Evolutionary conservation across 83 land plant genomes (phyloP), one percentile per base, ranked within the genome.

Genomic region (Picea mariana): DNA sequence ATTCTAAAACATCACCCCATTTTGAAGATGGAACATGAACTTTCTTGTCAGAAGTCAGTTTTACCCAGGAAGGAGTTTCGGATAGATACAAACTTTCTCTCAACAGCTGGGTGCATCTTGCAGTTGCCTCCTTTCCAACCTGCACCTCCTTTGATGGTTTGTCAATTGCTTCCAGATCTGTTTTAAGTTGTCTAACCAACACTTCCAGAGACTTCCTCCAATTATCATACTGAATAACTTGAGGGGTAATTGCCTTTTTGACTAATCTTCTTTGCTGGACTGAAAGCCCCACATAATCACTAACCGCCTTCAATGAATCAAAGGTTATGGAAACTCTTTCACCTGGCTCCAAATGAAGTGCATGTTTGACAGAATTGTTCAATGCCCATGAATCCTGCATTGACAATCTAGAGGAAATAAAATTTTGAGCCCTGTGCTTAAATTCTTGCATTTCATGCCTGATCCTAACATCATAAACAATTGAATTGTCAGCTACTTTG

Each of bases 1-100:
- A 71, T 71, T 71, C 52, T 71, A 71, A 71, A 42, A 71, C 23
- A 40, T 71, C 75, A 7, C 75, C 75, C 75, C 75, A 71, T 71
- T 71, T 71, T 1, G 24, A 16, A 18, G 16, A 42, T 71, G 75
- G 75, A 16, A 34, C 40, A 71, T 71, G 49, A 17, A 71, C 40
- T 20, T 71, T 71, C 49, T 71, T 40, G 9, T 40, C 20, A 18
- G 75, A 71, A 71, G 9, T 1, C 8, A 38, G 52, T 42, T 40
- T 71, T 27, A 21, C 75, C 75, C 75, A 71, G 31, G 75, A 40
- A 40, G 75, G 23, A 71, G 75, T 38, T 71, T 34, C 75, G 7
- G 24, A 18, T 71, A 40, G 44, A 7, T 20, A 20, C 20, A 17
- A 71, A 71, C 24, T 71, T 47, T 71, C 3, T 9, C 75, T 42